phyloP scores from a whole-genome alignment of 164 flowering plant genomes.

The Piper betle region DNA sequence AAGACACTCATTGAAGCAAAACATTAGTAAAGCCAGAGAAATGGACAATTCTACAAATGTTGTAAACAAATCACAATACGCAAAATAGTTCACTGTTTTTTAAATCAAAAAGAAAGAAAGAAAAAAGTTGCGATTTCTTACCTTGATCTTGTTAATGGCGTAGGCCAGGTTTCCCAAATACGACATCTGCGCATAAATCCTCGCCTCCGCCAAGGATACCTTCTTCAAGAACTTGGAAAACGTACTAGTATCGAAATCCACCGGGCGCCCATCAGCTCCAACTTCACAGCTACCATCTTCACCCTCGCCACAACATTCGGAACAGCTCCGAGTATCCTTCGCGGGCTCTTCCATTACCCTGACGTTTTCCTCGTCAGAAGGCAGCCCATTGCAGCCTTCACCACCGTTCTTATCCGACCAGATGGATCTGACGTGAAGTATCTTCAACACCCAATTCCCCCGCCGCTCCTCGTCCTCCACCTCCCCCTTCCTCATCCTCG shows the following conservation, averaged over 20 bases:
- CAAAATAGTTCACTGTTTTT: not conserved
- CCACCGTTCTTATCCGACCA: slow-evolving; percentile 23
- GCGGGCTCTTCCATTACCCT: slow-evolving; percentile 1
- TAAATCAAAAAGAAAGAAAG: not conserved
- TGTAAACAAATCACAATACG: not conserved
- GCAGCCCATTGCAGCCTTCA: not conserved
- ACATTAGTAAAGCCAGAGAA: not conserved
- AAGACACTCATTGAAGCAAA: not conserved
- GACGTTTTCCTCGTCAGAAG: not conserved
- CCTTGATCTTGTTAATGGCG: slow-evolving; percentile 71
- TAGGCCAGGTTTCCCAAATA: slow-evolving; percentile 81
- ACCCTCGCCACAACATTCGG: slow-evolving; percentile 16
- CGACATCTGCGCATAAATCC: slow-evolving; percentile 66
- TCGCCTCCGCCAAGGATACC: slow-evolving; percentile 70
- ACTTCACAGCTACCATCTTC: slow-evolving; percentile 11
- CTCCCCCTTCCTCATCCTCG: slow-evolving; percentile 3
- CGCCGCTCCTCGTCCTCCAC: not conserved
- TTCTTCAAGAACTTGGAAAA: slow-evolving; percentile 59
- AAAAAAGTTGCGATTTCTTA: slow-evolving; percentile 7
- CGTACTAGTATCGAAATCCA: slow-evolving; percentile 48
- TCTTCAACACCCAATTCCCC: slow-evolving; percentile 66
- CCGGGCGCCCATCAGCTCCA: slow-evolving; percentile 16
- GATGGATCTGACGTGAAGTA: slow-evolving; percentile 41
- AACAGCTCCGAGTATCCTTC: slow-evolving; percentile 4
- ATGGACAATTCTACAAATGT: not conserved